A percentile compares a stretch with the other conserved stretches of the same genome.
phyloP scores from a whole-genome alignment of 176 grass and related monocot species.

The Phragmites australis region DNA sequence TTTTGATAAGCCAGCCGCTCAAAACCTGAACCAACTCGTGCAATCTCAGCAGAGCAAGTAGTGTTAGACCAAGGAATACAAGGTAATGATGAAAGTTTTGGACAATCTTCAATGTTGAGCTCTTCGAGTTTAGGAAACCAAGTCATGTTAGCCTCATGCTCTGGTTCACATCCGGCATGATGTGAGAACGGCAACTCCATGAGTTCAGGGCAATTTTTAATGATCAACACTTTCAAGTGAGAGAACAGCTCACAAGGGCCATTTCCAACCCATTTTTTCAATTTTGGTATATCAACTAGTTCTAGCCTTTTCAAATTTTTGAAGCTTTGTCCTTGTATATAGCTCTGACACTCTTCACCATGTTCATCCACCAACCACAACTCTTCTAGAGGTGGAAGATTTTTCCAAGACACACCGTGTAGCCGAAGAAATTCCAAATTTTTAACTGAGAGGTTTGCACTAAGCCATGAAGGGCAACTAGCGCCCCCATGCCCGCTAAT shows the following conservation, averaged over 20 bases:
- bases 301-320: not conserved
- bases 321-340: not conserved
- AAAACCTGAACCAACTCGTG: not conserved
- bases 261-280: not conserved
- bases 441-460: not conserved
- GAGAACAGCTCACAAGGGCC: not conserved
- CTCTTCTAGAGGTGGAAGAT: not conserved
- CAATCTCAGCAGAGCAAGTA: not conserved
- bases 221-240: not conserved
- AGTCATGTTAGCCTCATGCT: not conserved
- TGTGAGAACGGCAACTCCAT: not conserved
- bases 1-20: fast-evolving
- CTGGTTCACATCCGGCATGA: not conserved
- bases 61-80: not conserved
- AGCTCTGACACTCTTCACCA: not conserved
- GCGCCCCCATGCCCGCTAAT: not conserved
- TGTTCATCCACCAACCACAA: not conserved
- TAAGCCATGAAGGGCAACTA: not conserved
- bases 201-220: not conserved
- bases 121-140: not conserved
- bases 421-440: not conserved
- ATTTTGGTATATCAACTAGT: not conserved
- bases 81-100: not conserved
- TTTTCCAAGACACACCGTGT: not conserved
- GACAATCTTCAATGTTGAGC: fast-evolving